These are phyloP conservation scores for Pulveroboletus sp. DNA, from an alignment of 768 basidiomycete species.

Conservation along the genomic window DNA sequence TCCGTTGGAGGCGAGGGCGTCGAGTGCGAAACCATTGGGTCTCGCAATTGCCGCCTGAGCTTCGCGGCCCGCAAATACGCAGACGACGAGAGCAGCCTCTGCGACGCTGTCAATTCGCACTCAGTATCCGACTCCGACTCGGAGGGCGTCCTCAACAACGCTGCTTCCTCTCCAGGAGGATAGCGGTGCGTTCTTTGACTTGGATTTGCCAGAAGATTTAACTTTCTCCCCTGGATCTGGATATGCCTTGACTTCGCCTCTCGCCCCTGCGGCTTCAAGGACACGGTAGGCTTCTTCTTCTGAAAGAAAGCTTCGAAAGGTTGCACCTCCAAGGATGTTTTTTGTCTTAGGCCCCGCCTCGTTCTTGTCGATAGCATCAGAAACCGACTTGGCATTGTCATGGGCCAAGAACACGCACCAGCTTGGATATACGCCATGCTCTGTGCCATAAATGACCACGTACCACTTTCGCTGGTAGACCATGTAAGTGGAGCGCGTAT, in stretches of 20 bases:
- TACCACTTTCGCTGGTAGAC: slow-evolving; percentile 25
- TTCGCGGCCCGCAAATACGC: slow-evolving; percentile 1
- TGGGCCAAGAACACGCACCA: slow-evolving; percentile 18
- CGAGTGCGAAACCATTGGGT: slow-evolving; percentile 6
- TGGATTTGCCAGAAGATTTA: neutral
- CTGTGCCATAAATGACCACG: slow-evolving; percentile 27
- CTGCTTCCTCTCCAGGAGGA: slow-evolving; percentile 17
- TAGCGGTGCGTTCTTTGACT: slow-evolving; percentile 5
- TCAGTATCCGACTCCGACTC: neutral
- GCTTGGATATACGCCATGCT: slow-evolving; percentile 29
- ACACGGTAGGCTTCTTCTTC: slow-evolving; percentile 39
- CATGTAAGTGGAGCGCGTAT: slow-evolving; percentile 3
- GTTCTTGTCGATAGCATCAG: slow-evolving; percentile 36
- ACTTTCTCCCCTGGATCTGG: neutral
- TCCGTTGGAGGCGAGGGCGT: slow-evolving; percentile 24
- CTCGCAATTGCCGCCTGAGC: slow-evolving; percentile 11
- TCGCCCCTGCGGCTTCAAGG: slow-evolving; percentile 28
- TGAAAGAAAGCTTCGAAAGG: slow-evolving; percentile 42
- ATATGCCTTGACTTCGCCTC: slow-evolving; percentile 27
- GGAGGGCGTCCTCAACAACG: slow-evolving; percentile 17
- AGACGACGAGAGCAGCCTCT: neutral
- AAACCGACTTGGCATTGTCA: slow-evolving; percentile 5
- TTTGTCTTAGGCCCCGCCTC: slow-evolving; percentile 43
- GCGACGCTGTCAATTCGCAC: neutral
- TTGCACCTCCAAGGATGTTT: slow-evolving; percentile 40